Evolutionary conservation across 2,329 filamentous ascomycete species (phyloP).

Genomic region (Diplodia intermedia): DNA sequence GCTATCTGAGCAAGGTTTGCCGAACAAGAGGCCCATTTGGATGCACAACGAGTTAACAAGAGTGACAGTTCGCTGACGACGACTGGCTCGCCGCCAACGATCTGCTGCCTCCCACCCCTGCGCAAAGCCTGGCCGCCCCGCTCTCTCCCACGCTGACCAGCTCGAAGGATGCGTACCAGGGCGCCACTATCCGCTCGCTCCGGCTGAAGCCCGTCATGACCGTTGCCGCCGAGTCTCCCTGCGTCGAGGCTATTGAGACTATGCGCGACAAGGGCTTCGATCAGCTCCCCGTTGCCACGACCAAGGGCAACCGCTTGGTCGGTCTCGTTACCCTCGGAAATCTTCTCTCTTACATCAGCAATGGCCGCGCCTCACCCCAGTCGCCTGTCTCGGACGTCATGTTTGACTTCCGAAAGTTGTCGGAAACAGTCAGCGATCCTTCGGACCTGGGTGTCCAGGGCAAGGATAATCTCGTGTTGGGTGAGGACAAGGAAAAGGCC

Average conservation of each 20-base stretch:
- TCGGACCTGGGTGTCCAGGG: constrained; percentile 60
- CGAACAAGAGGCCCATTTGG: background rate
- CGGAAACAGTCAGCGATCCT: constrained; percentile 87
- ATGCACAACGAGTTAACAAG: background rate
- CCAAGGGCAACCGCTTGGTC: constrained; percentile 73
- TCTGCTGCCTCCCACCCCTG: constrained; percentile 72
- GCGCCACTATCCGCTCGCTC: constrained; percentile 80
- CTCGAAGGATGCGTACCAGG: constrained; percentile 72
- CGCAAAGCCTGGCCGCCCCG: constrained; percentile 47
- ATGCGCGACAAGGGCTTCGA: constrained; percentile 99
- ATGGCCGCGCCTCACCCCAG: constrained; percentile 76
- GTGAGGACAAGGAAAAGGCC: constrained; percentile 30
- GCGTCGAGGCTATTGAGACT: constrained; percentile 89
- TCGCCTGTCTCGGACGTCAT: constrained; percentile 86
- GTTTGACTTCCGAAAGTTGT: constrained; percentile 89
- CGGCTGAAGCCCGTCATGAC: constrained; percentile 94
- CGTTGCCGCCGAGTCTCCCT: constrained; percentile 72
- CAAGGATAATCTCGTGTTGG: constrained; percentile 30
- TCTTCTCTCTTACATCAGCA: constrained; percentile 86
- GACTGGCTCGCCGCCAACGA: constrained; percentile 98
- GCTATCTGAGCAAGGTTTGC: constrained; percentile 85
- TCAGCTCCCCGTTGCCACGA: constrained; percentile 86
- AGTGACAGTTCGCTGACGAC: constrained; percentile 83
- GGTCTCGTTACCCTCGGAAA: constrained; percentile 96
- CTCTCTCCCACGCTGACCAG: constrained; percentile 44